Evolutionary conservation across 2,329 filamentous ascomycete genomes (phyloP).

Genomic region (Hymenoscyphus occultus): DNA sequence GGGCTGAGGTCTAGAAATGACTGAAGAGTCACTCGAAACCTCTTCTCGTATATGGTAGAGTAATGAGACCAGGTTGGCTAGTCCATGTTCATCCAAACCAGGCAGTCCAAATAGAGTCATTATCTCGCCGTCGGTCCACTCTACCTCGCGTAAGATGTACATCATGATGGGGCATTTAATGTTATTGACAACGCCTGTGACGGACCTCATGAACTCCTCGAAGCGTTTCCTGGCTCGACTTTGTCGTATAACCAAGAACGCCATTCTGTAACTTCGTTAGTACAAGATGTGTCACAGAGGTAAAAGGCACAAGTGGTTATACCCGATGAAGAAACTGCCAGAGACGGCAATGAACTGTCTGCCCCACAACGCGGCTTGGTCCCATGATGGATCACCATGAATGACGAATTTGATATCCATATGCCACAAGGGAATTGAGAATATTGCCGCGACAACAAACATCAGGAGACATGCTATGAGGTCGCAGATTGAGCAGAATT

Average conservation of each 20-base stretch:
- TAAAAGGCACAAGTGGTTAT: background rate
- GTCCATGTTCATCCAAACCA: slow-evolving; percentile 4
- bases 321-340: background rate
- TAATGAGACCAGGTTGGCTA: background rate
- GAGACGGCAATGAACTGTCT: background rate
- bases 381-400: background rate
- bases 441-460: background rate
- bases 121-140: slow-evolving; percentile 6
- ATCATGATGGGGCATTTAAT: background rate
- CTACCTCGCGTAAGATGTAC: background rate
- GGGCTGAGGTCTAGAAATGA: no score
- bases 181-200: background rate
- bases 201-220: background rate
- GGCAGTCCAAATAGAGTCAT: background rate
- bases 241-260: background rate
- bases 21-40: background rate
- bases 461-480: background rate
- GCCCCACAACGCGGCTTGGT: background rate
- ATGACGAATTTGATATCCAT: background rate
- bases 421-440: background rate
- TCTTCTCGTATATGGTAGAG: background rate
- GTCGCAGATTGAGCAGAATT: background rate
- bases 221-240: background rate
- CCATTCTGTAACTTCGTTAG: background rate
- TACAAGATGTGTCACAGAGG: background rate